These are phyloP conservation scores for Rhynchosporium agropyri DNA, from an alignment of 2,329 filamentous ascomycete species.

Conservation along the genomic window DNA sequence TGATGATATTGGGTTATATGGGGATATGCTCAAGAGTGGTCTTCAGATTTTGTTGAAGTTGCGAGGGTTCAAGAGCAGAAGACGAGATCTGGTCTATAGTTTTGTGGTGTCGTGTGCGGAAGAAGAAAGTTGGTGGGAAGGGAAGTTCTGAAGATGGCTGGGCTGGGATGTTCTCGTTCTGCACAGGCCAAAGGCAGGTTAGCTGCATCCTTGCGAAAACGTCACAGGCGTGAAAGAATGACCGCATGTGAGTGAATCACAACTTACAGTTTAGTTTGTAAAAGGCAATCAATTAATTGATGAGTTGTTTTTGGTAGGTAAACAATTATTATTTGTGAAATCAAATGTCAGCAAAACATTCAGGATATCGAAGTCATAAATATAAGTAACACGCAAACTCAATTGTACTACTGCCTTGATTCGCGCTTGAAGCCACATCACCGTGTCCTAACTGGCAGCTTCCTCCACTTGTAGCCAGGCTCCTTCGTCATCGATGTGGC, in stretches of 20 bases:
- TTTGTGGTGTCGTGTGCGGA: conserved; percentile 26
- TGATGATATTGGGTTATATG: conserved; percentile 22
- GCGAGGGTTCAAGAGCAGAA: conserved; percentile 1
- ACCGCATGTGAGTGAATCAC: not conserved
- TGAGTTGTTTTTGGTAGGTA: not conserved
- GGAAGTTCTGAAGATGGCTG: conserved; percentile 26
- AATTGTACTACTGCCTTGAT: conserved; percentile 27
- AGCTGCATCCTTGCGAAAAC: conserved; percentile 20
- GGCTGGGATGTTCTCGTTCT: conserved; percentile 1
- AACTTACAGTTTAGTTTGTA: not conserved
- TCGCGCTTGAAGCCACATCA: conserved; percentile 30
- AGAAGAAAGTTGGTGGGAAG: conserved; percentile 25
- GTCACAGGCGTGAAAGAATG: not conserved
- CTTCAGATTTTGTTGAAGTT: not conserved
- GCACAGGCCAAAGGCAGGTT: conserved; percentile 10
- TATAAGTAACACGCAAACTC: not conserved
- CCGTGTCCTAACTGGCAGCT: not conserved
- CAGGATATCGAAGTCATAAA: conserved; percentile 1
- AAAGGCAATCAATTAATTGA: conserved; percentile 1
- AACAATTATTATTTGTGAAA: not conserved
- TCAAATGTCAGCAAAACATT: not conserved
- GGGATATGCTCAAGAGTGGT: conserved; percentile 3
- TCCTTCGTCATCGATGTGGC: conserved; percentile 31
- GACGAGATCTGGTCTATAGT: conserved; percentile 8
- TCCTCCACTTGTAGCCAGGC: not conserved